A percentile compares a stretch with the other conserved stretches of the same genome.
These are phyloP conservation scores for Pseudopyrenochaeta lycopersici DNA, from an alignment of 2,329 filamentous ascomycete genomes.

Conservation along the genomic window DNA sequence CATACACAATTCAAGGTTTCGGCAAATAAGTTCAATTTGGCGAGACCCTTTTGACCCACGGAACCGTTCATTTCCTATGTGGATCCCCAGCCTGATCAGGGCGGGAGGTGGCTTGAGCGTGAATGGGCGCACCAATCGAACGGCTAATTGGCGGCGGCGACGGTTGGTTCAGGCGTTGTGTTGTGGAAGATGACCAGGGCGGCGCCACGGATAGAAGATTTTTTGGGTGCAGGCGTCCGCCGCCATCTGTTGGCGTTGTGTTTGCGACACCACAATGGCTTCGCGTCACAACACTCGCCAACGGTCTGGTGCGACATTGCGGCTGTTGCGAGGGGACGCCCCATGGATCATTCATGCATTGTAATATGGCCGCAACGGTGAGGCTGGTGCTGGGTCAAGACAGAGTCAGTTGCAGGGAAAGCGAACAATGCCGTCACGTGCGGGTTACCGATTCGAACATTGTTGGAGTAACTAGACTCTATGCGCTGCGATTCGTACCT, in stretches of 20 bases:
- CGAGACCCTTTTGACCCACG: constrained; percentile 7
- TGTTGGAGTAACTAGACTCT: neutral
- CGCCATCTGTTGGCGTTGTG: too few species aligned
- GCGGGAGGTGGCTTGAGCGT: constrained; percentile 18
- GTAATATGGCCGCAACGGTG: constrained; percentile 13
- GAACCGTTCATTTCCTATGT: constrained; percentile 12
- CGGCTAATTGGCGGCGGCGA: neutral
- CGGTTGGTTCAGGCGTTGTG: neutral
- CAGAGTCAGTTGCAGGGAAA: neutral
- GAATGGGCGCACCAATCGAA: constrained; percentile 5
- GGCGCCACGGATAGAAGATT: neutral
- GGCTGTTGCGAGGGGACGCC: constrained; percentile 5
- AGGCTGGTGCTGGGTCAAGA: constrained; percentile 1
- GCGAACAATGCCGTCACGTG: constrained; percentile 7
- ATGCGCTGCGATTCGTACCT: constrained; percentile 1
- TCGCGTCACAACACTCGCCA: too few species aligned
- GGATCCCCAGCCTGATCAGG: constrained; percentile 10
- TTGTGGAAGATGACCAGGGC: neutral
- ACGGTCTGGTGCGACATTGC: too few species aligned
- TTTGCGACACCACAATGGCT: too few species aligned
- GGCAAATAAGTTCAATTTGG: neutral
- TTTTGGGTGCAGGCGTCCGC: neutral
- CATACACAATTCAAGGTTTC: neutral
- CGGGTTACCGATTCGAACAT: neutral
- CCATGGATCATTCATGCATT: neutral